Conservation (phyloP, 1,284 basidiomycete genomes). For the Psilocybe mexicana region DNA sequence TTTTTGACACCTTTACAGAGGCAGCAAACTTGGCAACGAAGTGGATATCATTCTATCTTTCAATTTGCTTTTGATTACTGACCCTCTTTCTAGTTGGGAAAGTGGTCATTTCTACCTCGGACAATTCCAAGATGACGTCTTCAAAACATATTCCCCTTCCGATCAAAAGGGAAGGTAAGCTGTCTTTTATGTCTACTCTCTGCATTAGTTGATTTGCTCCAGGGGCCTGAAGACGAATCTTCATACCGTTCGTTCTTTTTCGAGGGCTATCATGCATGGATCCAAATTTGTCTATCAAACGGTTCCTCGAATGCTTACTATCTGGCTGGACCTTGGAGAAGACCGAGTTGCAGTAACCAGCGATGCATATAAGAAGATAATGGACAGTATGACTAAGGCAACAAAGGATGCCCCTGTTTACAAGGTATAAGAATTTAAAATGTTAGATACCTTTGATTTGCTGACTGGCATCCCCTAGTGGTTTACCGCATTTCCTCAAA, state of each 20-base stretch:
- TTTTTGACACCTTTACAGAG: conserved; percentile 61
- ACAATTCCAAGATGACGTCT: conserved; percentile 82
- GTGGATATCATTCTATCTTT: conserved; percentile 39
- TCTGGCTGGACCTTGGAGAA: conserved; percentile 96
- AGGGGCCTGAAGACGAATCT: conserved; percentile 63
- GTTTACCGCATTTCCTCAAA: conserved; percentile 96
- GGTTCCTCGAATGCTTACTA: conserved; percentile 89
- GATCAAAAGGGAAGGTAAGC: conserved; percentile 57
- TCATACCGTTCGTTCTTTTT: conserved; percentile 70
- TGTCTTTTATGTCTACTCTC: not conserved
- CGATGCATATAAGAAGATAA: conserved; percentile 57
- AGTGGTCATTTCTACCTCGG: conserved; percentile 86
- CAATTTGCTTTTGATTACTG: conserved; percentile 8
- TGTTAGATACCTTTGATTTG: not conserved
- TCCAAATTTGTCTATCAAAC: conserved; percentile 98
- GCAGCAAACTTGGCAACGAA: conserved; percentile 57
- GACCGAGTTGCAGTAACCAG: conserved; percentile 35
- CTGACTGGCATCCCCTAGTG: conserved; percentile 55
- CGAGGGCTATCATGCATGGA: conserved; percentile 77
- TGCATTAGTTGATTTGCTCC: not conserved
- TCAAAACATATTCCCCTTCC: conserved; percentile 48
- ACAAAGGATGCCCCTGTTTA: conserved; percentile 70
- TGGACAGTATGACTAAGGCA: conserved; percentile 51
- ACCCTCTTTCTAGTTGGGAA: conserved; percentile 65
- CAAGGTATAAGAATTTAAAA: conserved; percentile 52